Base-by-base conservation (phyloP, 148 eudicot species). In the Linanthus parryae region DNA sequence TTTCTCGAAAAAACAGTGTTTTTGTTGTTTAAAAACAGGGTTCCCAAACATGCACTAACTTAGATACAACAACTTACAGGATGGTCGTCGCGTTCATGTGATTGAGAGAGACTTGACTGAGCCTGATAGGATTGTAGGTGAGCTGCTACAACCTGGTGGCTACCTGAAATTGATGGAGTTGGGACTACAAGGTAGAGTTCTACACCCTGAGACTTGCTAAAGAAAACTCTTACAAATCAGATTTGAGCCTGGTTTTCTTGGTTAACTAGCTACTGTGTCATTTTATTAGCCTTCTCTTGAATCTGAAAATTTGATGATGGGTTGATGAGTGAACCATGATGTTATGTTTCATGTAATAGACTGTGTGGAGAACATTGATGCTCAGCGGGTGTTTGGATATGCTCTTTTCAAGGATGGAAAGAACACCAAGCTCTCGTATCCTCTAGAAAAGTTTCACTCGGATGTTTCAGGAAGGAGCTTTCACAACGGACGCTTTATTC, bases 51-150 rank as follows among this genome's bases (percentile, higher is more conserved):
- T n/a, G n/a, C n/a, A n/a, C n/a, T n/a, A n/a, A n/a, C n/a, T n/a
- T n/a, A n/a, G n/a, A n/a, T n/a, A n/a, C n/a, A n/a, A n/a, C n/a
- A 44, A 47, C 27, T 33, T 67, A 64, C 52, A 87, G 96, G 92
- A 83, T 20, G 96, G 96, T 16, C 73, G 96, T 15, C 69, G 79
- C 19, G 96, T 88, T 30, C 85, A 65, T 53, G 92, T 88, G 5
- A 81, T 88, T 44, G 96, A 88, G 56, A 75, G 96, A 52, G 96
- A 81, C 50, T 69, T 88, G 63, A 76, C 79, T 5, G 88, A 81
- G 79, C 96, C 73, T 14, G 95, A 87, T 54, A 64, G 95, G 23
- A 87, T 87, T 56, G 95, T 87, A 53, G 95, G 95, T 9, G 95
- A 83, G 69, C 75, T 87, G 58, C 71, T 87, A 22, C 95, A 86